A percentile compares a stretch with the other conserved stretches of the same genome.
Evolutionary conservation across 805 yeast species (phyloP).

Genomic region (Wickerhamomyces pijperi): DNA sequence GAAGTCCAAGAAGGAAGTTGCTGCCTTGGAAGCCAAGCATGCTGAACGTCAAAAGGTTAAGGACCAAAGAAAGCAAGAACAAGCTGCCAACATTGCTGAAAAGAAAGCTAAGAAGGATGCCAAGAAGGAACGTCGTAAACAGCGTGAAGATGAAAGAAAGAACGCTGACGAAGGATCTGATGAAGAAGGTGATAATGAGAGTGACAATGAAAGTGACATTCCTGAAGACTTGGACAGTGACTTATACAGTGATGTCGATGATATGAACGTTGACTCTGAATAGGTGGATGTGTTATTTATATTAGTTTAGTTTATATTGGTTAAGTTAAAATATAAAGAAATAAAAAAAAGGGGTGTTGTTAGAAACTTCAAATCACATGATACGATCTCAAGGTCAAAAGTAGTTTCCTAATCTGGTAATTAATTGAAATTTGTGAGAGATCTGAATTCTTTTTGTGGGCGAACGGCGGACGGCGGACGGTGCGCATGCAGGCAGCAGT

Average conservation of each 20-base stretch:
- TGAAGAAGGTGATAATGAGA: constrained; percentile 25
- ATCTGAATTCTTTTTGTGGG: too few species aligned
- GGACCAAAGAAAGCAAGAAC: constrained; percentile 64
- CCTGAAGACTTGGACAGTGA: constrained; percentile 38
- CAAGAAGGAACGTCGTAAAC: constrained; percentile 58
- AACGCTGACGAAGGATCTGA: constrained; percentile 16
- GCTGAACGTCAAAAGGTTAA: constrained; percentile 48
- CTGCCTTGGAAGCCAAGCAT: constrained; percentile 57
- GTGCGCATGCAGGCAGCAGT: too few species aligned
- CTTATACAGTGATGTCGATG: constrained; percentile 32
- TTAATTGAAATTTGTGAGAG: too few species aligned
- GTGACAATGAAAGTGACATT: constrained; percentile 25
- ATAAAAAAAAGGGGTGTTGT: too few species aligned
- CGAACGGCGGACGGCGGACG: too few species aligned
- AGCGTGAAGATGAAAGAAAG: constrained; percentile 32
- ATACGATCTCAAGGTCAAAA: too few species aligned
- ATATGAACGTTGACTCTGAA: constrained; percentile 15
- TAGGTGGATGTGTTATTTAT: neutral
- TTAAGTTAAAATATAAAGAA: too few species aligned
- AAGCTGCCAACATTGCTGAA: constrained; percentile 64
- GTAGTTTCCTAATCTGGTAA: too few species aligned
- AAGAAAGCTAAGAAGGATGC: constrained; percentile 67
- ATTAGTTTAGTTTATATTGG: too few species aligned
- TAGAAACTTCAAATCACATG: too few species aligned
- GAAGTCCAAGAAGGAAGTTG: constrained; percentile 52